Evolutionary conservation across 176 grass and related monocot genomes (phyloP).

Genomic region (Calamus simplicifolius): DNA sequence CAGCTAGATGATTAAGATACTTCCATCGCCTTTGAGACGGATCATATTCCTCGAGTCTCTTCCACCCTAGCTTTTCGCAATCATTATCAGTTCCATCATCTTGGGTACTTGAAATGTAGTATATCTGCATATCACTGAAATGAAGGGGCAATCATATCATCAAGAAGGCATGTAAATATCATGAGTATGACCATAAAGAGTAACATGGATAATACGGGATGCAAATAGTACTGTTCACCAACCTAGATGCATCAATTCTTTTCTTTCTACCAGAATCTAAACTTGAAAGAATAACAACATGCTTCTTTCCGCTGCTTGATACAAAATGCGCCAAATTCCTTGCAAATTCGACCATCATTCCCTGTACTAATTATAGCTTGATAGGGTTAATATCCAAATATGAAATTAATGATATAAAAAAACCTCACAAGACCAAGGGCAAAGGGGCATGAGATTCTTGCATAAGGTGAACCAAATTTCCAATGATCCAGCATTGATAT

Average conservation of each 20-base stretch:
- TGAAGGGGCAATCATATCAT: constrained; percentile 4
- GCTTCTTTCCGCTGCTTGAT: constrained; percentile 52
- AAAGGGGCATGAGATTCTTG: too few species aligned
- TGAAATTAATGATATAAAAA: not conserved
- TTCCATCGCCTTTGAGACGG: constrained; percentile 55
- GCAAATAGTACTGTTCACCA: constrained; percentile 16
- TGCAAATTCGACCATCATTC: constrained; percentile 88
- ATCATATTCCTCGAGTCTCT: constrained; percentile 73
- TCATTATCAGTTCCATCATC: constrained; percentile 65
- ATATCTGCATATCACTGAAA: constrained; percentile 66
- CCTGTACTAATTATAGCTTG: constrained; percentile 30
- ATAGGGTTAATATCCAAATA: not conserved
- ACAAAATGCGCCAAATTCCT: constrained; percentile 62
- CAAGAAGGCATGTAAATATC: not conserved
- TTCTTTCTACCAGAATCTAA: constrained; percentile 83
- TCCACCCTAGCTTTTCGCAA: constrained; percentile 73
- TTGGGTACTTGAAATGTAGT: constrained; percentile 66
- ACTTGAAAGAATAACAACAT: constrained; percentile 87
- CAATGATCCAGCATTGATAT: too few species aligned
- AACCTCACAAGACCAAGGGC: too few species aligned
- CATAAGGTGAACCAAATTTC: too few species aligned
- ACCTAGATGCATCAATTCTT: constrained; percentile 84
- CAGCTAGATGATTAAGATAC: constrained; percentile 49
- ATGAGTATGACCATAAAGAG: not conserved
- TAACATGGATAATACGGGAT: constrained; percentile 2